Percentiles rank a stretch among this genome's conserved stretches.
phyloP scores from a whole-genome alignment of 169 alveolate genomes.

The Babesia sp. region DNA sequence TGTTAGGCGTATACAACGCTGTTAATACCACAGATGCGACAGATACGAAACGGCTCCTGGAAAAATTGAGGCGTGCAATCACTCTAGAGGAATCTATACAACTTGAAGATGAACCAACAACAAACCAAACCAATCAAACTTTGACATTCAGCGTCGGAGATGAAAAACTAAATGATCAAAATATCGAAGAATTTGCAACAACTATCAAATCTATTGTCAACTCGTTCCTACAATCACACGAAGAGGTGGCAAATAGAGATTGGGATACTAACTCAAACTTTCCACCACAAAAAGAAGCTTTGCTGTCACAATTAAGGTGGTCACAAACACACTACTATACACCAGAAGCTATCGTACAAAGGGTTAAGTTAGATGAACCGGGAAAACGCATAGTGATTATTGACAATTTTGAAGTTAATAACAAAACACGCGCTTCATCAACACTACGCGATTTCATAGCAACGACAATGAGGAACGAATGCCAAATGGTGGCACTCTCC shows the following conservation, averaged over 20 bases:
- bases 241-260: not conserved
- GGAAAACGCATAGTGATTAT: conserved; percentile 1
- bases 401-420: not conserved
- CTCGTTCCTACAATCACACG: not conserved
- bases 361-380: conserved; percentile 14
- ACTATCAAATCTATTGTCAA: not conserved
- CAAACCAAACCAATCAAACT: not conserved
- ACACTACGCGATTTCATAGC: not conserved
- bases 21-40: not conserved
- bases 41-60: not conserved
- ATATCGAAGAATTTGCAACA: not conserved
- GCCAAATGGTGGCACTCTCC: conserved; percentile 26
- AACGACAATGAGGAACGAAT: conserved; percentile 1
- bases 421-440: not conserved
- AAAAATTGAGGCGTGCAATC: not conserved
- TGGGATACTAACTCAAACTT: not conserved
- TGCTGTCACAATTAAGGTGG: conserved; percentile 1
- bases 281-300: conserved; percentile 15
- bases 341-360: not conserved
- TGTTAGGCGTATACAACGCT: not conserved
- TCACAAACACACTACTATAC: not conserved
- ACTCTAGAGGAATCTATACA: not conserved
- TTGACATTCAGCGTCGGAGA: not conserved
- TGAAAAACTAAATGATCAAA: not conserved
- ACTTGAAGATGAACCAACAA: not conserved